Evolutionary conservation across 805 yeast species (phyloP), one percentile per base, ranked within the genome.

Genomic region (Ogataea allantospora): DNA sequence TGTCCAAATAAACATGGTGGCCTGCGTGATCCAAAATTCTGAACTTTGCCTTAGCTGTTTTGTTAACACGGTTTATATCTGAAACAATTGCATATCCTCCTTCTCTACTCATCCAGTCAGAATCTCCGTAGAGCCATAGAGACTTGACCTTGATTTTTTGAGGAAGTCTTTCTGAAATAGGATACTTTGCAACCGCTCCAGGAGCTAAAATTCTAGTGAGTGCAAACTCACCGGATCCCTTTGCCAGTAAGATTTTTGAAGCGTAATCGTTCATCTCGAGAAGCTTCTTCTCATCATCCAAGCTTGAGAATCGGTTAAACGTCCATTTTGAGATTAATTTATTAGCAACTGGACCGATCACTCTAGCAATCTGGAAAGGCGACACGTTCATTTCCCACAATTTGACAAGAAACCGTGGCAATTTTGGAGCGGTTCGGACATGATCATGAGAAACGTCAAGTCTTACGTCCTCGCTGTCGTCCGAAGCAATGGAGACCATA

Each of bases 41-140:
- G 46, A 60, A 75, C 29, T 55, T 54, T 3, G 65, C 63, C 12
- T 40, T 32, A 2, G 46, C 40, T 10, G 12, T 13, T 11, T 35
- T 42, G 28, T 46, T 46, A 11, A 40, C 23, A 38, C 48, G 21
- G 42, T 60, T 58, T 32, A 68, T 58, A 30, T 58, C 59, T 9
- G 63, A 54, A 11, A 65, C 68, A 36, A 67, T 63, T 25, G 69
- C 63, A 26, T 63, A 54, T 2, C 88, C 88, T 9, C 81, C 83
- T 30, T 66, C 69, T 36, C 68, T 73, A 43, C 75, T 75, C 87
- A 80, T 80, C 88, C 88, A 80, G 55, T 80, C 88, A 25, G 59
- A 63, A 42, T 79, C 85, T 7, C 88, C 88, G 50, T 80, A 80
- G 16, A 79, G 44, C 80, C 83, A 78, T 20, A 78, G 55, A 1